phyloP scores from a whole-genome alignment of 2,329 filamentous ascomycete species.

The Leptodontidium sp. region DNA sequence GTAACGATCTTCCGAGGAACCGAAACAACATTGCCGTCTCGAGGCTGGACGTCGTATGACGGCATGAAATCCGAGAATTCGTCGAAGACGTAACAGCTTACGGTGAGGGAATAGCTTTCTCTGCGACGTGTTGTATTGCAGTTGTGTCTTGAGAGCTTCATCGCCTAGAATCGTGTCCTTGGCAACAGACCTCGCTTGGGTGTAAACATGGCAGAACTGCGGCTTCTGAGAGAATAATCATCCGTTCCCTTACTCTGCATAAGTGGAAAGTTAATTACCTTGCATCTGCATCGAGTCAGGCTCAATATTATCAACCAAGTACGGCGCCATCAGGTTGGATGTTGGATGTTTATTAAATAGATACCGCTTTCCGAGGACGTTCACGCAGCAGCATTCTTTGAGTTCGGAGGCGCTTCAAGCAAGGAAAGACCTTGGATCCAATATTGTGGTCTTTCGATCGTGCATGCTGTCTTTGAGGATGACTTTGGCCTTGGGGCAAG shows the following conservation, averaged over 20 bases:
- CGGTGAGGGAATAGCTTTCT: too few species aligned
- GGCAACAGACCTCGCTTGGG: background rate
- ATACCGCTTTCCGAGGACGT: background rate
- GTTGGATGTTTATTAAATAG: background rate
- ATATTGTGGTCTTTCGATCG: too few species aligned
- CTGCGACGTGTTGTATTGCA: background rate
- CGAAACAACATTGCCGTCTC: background rate
- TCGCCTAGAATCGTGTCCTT: background rate
- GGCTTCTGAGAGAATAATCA: background rate
- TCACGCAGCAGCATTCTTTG: background rate
- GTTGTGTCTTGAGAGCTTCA: background rate
- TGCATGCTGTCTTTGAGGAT: too few species aligned
- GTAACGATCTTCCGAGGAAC: background rate
- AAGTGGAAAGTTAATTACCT: background rate
- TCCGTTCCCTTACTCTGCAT: background rate
- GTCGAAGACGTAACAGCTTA: too few species aligned
- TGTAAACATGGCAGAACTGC: background rate
- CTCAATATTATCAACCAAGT: background rate
- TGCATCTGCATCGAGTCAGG: background rate
- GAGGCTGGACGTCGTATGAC: background rate
- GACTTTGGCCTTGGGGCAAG: too few species aligned
- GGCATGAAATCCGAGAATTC: background rate
- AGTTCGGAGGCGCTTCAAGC: background rate
- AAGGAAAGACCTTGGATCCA: background rate
- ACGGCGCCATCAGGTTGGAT: background rate